Conservation (phyloP, 2,329 filamentous ascomycete genomes). For the Fusarium sp. region DNA sequence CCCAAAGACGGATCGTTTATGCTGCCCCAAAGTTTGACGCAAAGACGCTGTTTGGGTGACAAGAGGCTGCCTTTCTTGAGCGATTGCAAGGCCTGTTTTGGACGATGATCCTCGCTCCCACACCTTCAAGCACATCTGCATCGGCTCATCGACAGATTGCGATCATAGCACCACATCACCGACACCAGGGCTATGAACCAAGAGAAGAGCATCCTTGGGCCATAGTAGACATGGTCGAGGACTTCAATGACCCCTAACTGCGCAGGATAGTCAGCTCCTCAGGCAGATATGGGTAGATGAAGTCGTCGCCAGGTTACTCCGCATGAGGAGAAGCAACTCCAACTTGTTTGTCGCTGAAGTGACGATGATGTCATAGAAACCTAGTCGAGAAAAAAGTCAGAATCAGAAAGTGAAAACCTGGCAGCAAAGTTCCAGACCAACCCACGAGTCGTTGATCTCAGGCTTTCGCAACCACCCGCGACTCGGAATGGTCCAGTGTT, state of each 20-base stretch:
- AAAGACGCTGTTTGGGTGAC: not conserved
- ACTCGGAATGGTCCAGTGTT: too few relatives aligned
- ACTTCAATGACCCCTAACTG: not conserved
- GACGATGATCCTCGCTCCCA: not conserved
- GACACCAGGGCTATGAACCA: not conserved
- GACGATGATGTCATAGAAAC: constrained; percentile 1
- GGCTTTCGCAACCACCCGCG: not conserved
- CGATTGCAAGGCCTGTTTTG: not conserved
- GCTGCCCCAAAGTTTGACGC: not conserved
- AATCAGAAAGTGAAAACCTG: constrained; percentile 1
- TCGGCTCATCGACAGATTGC: constrained; percentile 4
- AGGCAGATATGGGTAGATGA: not conserved
- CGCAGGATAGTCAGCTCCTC: not conserved
- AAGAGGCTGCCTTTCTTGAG: not conserved
- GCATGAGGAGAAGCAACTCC: constrained; percentile 2
- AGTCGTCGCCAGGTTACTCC: not conserved
- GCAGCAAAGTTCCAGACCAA: not conserved
- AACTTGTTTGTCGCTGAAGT: not conserved
- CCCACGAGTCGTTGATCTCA: not conserved
- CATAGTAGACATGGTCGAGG: not conserved
- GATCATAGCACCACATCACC: not conserved
- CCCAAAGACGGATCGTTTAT: not conserved
- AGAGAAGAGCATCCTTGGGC: not conserved
- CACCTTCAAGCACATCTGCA: not conserved
- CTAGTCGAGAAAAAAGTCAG: not conserved